Evolutionary conservation across 805 yeast genomes (phyloP), one percentile per base, ranked within the genome.

Genomic region (Saturnispora serradocipensis): DNA sequence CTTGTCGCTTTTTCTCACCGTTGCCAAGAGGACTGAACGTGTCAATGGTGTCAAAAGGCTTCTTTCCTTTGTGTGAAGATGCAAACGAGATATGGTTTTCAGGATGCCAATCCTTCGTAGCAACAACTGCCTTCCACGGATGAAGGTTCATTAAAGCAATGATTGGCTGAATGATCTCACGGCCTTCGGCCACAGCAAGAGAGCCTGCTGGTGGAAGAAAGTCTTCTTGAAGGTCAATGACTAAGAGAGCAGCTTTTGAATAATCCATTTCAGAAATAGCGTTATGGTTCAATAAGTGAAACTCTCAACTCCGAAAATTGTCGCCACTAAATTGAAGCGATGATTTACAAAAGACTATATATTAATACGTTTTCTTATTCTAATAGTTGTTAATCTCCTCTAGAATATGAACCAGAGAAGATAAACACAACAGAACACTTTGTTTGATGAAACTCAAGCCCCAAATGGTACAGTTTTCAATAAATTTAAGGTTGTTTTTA

Each of bases 21-120:
- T 55, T 53, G 13, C 62, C 66, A 8, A 68, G 58, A 0, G 93
- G 90, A 46, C 81, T 78, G 1, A 59, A 48, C 61, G 83, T 79
- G 16, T 62, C 68, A 40, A 78, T 57, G 1, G 69, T 61, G 0
- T 80, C 68, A 61, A 72, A 89, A 2, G 89, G 86, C 2, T 64
- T 52, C 25, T 56, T 66, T 35, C 57, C 63, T 16, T 28, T 20
- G 60, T 88, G 89, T 45, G 74, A 76, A 0, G 83, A 74, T 0
- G 97, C 96, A 72, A 90, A 90, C 7, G 96, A 88, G 0, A 76
- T 73, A 63, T 90, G 98, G 59, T 78, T 72, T 11, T 56, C 39
- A 0, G 97, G 95, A 64, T 90, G 98, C 93, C 95, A 88, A 63
- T 90, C 98, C 62, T 83, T 81, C 2, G 95, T 84, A 38, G 87